These are phyloP conservation scores for Fusarium austroafricanum DNA, from an alignment of 2,329 filamentous ascomycete species.

Conservation along the genomic window DNA sequence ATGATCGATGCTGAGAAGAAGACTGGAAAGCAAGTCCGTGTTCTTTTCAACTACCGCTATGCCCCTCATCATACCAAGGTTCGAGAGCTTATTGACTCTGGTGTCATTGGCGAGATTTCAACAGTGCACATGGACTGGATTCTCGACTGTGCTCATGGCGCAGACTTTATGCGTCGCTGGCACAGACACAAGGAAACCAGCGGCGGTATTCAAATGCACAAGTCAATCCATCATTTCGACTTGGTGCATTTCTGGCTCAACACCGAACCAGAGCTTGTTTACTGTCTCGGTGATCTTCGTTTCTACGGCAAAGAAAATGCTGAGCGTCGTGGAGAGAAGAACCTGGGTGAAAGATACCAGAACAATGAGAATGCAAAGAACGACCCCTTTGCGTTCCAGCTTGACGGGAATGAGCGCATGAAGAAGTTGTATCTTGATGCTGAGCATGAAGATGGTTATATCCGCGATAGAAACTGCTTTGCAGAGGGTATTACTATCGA, in stretches of 20 bases:
- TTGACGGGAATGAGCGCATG: conserved; percentile 63
- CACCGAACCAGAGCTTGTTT: conserved; percentile 65
- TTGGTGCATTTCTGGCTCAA: conserved; percentile 71
- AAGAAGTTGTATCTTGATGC: conserved; percentile 70
- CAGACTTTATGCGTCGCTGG: conserved; percentile 73
- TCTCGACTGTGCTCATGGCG: conserved; percentile 70
- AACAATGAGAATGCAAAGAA: conserved; percentile 61
- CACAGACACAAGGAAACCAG: conserved; percentile 70
- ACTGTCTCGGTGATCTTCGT: conserved; percentile 66
- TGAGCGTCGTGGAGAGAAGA: conserved; percentile 62
- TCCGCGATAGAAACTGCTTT: conserved; percentile 71
- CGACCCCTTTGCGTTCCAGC: conserved; percentile 69
- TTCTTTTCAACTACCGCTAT: conserved; percentile 74
- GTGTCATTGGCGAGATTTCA: conserved; percentile 66
- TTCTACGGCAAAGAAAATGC: conserved; percentile 73
- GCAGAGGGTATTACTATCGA: conserved; percentile 72
- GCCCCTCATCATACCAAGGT: conserved; percentile 72
- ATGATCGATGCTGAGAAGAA: conserved; percentile 55
- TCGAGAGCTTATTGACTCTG: conserved; percentile 63
- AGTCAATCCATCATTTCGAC: conserved; percentile 73
- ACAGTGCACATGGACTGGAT: conserved; percentile 73
- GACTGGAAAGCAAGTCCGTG: conserved; percentile 60
- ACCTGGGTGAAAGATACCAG: conserved; percentile 62
- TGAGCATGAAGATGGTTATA: conserved; percentile 71
- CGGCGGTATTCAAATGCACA: conserved; percentile 70